phyloP scores from a whole-genome alignment of 1,284 basidiomycete species.

The Rhodotorula mucilaginosa region DNA sequence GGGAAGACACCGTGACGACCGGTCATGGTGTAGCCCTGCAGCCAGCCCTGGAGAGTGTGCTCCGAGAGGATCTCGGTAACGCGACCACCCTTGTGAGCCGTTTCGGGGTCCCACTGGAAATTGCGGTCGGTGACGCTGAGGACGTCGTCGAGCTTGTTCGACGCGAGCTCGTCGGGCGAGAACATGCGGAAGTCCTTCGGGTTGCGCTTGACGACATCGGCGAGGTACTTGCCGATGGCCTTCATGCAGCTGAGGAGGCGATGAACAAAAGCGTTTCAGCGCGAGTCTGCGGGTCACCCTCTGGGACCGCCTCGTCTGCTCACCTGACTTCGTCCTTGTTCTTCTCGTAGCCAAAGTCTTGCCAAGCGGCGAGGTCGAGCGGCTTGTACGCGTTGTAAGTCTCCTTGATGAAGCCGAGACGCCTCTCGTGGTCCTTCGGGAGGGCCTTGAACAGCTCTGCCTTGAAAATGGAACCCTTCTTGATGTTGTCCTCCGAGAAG shows the following conservation, averaged over 20 bases:
- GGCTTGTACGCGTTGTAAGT: slow-evolving; percentile 63
- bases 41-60: slow-evolving; percentile 68
- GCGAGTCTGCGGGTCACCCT: too few relatives aligned
- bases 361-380: slow-evolving; percentile 67
- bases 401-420: slow-evolving; percentile 65
- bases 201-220: slow-evolving; percentile 58
- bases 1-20: slow-evolving; percentile 80
- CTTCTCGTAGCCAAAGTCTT: slow-evolving; percentile 56
- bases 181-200: slow-evolving; percentile 76
- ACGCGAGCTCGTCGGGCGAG: slow-evolving; percentile 85
- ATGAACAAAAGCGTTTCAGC: too few relatives aligned
- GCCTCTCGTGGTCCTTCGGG: slow-evolving; percentile 58
- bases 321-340: slow-evolving; percentile 58
- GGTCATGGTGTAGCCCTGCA: slow-evolving; percentile 47
- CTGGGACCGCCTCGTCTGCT: not conserved
- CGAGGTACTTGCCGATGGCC: slow-evolving; percentile 61
- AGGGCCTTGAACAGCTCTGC: slow-evolving; percentile 59
- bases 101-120: slow-evolving; percentile 73
- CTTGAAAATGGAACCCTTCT: slow-evolving; percentile 35
- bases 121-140: slow-evolving; percentile 59
- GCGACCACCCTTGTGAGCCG: slow-evolving; percentile 63
- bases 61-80: slow-evolving; percentile 83
- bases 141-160: slow-evolving; percentile 80
- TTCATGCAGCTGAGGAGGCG: slow-evolving; percentile 63
- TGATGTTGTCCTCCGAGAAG: slow-evolving; percentile 48